phyloP scores from a whole-genome alignment of 345 rosid genomes.

The Ailanthus altissimus region DNA sequence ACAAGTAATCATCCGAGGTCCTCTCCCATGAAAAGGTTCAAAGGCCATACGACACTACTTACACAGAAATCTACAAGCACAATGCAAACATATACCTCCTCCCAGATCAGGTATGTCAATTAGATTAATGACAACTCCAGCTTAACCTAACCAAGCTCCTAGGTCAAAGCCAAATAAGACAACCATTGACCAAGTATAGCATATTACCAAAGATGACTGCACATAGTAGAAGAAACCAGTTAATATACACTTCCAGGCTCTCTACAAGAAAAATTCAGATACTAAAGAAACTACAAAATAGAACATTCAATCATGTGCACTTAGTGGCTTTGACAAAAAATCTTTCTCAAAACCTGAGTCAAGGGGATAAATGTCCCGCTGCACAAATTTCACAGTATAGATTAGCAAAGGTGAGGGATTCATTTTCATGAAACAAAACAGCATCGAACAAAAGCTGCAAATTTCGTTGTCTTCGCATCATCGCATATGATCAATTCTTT shows the following conservation, averaged over 20 bases:
- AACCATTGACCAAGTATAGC: constrained; percentile 10
- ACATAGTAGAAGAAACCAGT: neutral
- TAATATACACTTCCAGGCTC: neutral
- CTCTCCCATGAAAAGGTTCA: constrained; percentile 39
- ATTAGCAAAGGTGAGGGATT: neutral
- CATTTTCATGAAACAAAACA: neutral
- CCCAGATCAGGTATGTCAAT: constrained; percentile 12
- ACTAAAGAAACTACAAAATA: neutral
- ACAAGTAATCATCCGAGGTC: constrained; percentile 28
- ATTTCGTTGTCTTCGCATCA: neutral
- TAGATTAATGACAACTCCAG: constrained; percentile 4
- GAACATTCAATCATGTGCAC: neutral
- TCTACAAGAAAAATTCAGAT: neutral
- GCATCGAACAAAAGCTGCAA: neutral
- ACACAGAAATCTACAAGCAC: constrained; percentile 28
- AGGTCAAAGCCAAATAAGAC: constrained; percentile 15
- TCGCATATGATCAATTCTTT: neutral
- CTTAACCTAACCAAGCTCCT: constrained; percentile 11
- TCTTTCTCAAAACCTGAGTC: neutral
- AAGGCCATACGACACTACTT: constrained; percentile 43
- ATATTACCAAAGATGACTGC: constrained; percentile 18
- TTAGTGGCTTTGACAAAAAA: neutral
- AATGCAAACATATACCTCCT: constrained; percentile 20
- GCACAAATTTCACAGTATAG: neutral
- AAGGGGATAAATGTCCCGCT: neutral